Base-by-base conservation (phyloP, 225 moss, liverwort and hornwort genomes). In the Pseudisothecium myosuroides region DNA sequence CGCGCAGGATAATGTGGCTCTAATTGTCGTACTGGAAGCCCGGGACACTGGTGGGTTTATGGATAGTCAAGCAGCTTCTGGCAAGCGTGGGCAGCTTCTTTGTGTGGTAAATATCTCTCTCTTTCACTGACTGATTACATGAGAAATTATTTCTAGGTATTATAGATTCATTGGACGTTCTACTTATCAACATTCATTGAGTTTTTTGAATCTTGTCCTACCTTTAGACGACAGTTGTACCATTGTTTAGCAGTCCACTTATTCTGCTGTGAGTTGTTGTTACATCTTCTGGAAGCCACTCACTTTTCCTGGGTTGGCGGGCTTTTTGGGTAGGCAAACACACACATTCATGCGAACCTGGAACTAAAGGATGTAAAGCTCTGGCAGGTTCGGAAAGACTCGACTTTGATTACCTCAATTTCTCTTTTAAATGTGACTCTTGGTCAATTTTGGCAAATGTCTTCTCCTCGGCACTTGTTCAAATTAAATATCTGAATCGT, bases 311-410 rank as follows among this genome's bases (percentile, higher is more conserved):
- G 76, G 80, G 56, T 81, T 87, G 85, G 80, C n/a, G 81, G 86
- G 63, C 43, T 88, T 50, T 75, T 37, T 67, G 85, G 58, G 61
- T 52, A 97, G 96, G 97, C 97, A 68, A 97, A 97, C 85, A 97
- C 97, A 32, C 96, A 96, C 76, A 97, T 96, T 74, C 97, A 97
- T 87, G 97, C 97, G 49, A 97, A 97, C 59, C 96, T 91, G 77
- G 97, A 97, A 89, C 92, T 97, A 55, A 97, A 97, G 90, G 97
- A 97, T 84, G 97, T 97, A 74, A 97, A 97, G 94, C 95, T 97
- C 71, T 97, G 97, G 97, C 96, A 97, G 97, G 98, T 98, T 72
- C 77, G 85, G 62, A 59, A 84, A 75, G 26, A 66, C 63, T 82
- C 19, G 27, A 78, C 80, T 84, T 80, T 45, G 31, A 63, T 24